Evolutionary conservation across 116 monocot species (phyloP).

Genomic region (Iris pallida): DNA sequence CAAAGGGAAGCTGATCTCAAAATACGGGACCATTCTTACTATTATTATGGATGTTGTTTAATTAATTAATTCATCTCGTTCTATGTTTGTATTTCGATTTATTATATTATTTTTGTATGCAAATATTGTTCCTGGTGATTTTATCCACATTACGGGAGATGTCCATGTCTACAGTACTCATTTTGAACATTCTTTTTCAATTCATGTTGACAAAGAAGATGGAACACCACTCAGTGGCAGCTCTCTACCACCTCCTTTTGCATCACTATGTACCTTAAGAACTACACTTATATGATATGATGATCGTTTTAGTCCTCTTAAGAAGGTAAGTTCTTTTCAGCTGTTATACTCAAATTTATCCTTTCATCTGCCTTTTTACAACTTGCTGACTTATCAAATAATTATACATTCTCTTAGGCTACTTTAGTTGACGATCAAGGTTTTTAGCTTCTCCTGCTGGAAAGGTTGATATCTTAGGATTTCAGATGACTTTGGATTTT

Average conservation of each 20-base stretch:
- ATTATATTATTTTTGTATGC: constrained; percentile 7
- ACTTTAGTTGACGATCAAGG: constrained; percentile 50
- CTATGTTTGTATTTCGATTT: too few relatives aligned
- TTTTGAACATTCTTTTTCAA: too few relatives aligned
- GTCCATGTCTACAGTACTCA: constrained; percentile 86
- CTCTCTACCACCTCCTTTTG: constrained; percentile 65
- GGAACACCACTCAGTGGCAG: constrained; percentile 49
- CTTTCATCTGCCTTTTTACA: too few relatives aligned
- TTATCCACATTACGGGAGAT: constrained; percentile 91
- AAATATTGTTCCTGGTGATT: constrained; percentile 89
- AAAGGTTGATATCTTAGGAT: constrained; percentile 54
- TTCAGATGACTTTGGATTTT: too few relatives aligned
- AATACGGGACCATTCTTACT: too few relatives aligned
- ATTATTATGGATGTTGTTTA: too few relatives aligned
- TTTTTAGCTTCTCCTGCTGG: constrained; percentile 72
- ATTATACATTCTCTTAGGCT: constrained; percentile 31
- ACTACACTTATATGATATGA: constrained; percentile 57
- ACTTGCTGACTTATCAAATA: too few relatives aligned
- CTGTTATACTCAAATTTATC: too few relatives aligned
- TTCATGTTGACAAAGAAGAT: constrained; percentile 71
- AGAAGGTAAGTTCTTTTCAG: too few relatives aligned
- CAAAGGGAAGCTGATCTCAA: too few relatives aligned
- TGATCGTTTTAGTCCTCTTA: constrained; percentile 62
- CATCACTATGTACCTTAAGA: constrained; percentile 65
- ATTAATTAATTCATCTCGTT: too few relatives aligned